Conservation (phyloP, 129 eudicot genomes). For the Lonicera japonica region DNA sequence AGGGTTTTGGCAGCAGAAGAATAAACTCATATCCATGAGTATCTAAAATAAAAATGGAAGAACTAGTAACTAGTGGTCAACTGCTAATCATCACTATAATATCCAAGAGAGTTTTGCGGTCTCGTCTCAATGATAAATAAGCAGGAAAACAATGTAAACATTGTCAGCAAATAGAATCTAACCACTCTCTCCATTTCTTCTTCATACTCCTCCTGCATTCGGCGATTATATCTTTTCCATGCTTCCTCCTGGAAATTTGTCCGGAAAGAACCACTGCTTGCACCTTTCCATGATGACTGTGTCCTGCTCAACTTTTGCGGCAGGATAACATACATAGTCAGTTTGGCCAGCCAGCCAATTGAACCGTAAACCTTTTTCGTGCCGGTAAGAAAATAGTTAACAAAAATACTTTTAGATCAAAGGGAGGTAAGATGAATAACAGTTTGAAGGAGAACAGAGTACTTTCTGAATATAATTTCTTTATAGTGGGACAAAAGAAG, state of each 20-base stretch:
- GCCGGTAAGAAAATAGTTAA: not conserved
- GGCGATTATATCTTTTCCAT: conserved; percentile 69
- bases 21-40: too few species aligned
- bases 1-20: too few species aligned
- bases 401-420: too few species aligned
- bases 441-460: too few species aligned
- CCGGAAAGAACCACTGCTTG: conserved; percentile 53
- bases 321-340: conserved; percentile 8
- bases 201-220: conserved; percentile 87
- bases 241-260: conserved; percentile 74
- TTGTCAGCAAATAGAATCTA: conserved; percentile 10
- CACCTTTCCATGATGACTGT: conserved; percentile 57
- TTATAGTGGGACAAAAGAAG: too few species aligned
- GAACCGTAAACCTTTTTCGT: not conserved
- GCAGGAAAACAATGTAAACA: not conserved
- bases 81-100: too few species aligned
- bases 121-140: not conserved
- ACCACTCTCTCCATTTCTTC: conserved; percentile 98
- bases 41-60: not conserved
- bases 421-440: too few species aligned
- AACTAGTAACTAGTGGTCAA: not conserved
- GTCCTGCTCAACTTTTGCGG: conserved; percentile 50
- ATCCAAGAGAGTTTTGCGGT: not conserved
- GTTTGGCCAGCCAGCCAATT: conserved; percentile 3
- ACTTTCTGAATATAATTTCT: too few species aligned